Evolutionary conservation across 192 early-diverging fungal genomes (phyloP).

Genomic region (Lobulomyces angularis): DNA sequence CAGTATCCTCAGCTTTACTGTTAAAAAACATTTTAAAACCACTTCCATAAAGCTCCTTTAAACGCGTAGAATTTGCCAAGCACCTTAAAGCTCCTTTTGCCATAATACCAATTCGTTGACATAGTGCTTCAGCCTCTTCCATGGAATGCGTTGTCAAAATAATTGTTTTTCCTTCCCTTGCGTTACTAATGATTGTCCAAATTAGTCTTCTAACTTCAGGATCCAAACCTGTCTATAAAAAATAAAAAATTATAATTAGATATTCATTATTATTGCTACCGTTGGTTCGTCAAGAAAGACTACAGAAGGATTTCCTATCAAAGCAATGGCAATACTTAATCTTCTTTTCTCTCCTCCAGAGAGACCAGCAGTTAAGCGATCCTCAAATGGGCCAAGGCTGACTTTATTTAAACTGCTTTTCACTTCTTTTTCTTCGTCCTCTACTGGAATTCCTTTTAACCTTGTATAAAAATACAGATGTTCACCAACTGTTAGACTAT

Average conservation of each 20-base stretch:
- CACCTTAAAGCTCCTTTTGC: slow-evolving; percentile 61
- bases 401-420: slow-evolving; percentile 26
- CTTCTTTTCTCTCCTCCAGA: slow-evolving; percentile 57
- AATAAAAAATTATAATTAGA: too few relatives aligned
- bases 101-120: slow-evolving; percentile 53
- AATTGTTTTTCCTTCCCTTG: slow-evolving; percentile 9
- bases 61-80: slow-evolving; percentile 42
- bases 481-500: slow-evolving; percentile 44
- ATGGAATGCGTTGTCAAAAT: slow-evolving; percentile 58
- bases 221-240: slow-evolving; percentile 54
- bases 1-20: slow-evolving; percentile 27
- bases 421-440: slow-evolving; percentile 31
- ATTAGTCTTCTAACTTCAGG: slow-evolving; percentile 47
- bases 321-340: slow-evolving; percentile 49
- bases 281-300: slow-evolving; percentile 65
- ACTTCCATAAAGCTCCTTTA: slow-evolving; percentile 59
- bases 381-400: slow-evolving; percentile 23
- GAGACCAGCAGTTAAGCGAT: slow-evolving; percentile 35
- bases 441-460: slow-evolving; percentile 37
- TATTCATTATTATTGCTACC: too few relatives aligned
- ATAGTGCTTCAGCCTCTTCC: slow-evolving; percentile 38
- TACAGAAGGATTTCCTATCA: slow-evolving; percentile 50
- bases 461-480: slow-evolving; percentile 49
- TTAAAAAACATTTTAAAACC: slow-evolving; percentile 56
- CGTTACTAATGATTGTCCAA: slow-evolving; percentile 49